Base-by-base conservation (phyloP, 208 protist genomes). In the Acanthamoeba rhysodes region DNA sequence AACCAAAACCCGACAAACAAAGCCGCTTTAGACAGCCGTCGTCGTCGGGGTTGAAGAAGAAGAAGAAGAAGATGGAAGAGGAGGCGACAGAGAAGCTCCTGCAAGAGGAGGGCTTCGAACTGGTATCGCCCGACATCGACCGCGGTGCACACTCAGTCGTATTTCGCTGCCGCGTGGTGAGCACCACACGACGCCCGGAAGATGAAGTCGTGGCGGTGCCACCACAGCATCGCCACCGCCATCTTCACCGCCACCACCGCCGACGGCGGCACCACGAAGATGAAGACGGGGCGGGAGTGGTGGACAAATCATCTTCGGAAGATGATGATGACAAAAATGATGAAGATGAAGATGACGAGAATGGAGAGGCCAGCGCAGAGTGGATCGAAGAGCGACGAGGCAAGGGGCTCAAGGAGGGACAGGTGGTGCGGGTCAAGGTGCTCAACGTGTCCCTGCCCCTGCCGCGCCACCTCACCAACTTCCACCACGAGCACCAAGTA, bases 401-500 rank as follows among this genome's bases (percentile, higher is more conserved):
- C 27, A 68, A 45, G 74, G 22, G 34, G 16, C 14, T 90, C 16
- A 53, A 66, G 12, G 50, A 50, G 53, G 80, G 80, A 4, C 80
- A 90, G 29, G n/a, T 90, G 64, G 90, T 94, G 62, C 29, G 90
- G 50, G 45, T 94, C 9, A 94, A 94, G 70, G 88, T 94, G 88
- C 66, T 94, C 64, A 94, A 94, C 88, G 66, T 94, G 41, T 94
- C 88, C 9, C 70, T 94, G 48, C 88, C 88, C 18, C 64, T 94
- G 37, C 88, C 88, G 48, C 62, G 88, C 24, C 88, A 94, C 29
- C 88, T 94, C 45, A 66, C 66, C 88, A 94, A 94, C 45, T 94
- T 94, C 41, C 59, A 94, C 16, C 88, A 94, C 41, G 88, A 94
- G 66, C 55, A 94, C 41, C 62, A 94, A 62, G 53, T 94, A 4